These are phyloP conservation scores for Paspalum notatum DNA, from an alignment of 176 grass and related monocot species.

Conservation along the genomic window DNA sequence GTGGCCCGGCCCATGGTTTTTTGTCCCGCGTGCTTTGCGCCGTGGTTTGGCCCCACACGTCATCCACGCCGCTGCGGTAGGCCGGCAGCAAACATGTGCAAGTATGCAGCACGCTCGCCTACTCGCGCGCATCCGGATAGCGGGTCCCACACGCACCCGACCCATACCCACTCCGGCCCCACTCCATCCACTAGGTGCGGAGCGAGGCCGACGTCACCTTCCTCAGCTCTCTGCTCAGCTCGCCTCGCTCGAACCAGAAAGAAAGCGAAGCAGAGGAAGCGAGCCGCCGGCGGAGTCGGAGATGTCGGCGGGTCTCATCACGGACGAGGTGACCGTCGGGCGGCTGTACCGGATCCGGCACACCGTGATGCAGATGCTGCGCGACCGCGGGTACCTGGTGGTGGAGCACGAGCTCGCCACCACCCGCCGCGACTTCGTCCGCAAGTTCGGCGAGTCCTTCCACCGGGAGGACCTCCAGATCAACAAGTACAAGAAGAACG, in stretches of 20 bases:
- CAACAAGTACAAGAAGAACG: conserved; percentile 93
- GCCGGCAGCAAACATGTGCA: background rate
- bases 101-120: background rate
- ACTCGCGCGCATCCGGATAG: background rate
- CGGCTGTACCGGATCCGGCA: conserved; percentile 74
- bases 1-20: too few relatives aligned
- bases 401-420: conserved; percentile 80
- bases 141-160: background rate
- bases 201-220: background rate
- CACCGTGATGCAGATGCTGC: conserved; percentile 98
- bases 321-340: conserved; percentile 54
- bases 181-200: background rate
- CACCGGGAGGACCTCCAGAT: conserved; percentile 89
- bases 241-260: conserved; percentile 7
- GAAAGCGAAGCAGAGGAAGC: background rate
- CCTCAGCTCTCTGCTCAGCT: background rate
- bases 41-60: background rate
- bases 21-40: background rate
- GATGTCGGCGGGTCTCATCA: conserved; percentile 52
- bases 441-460: conserved; percentile 82
- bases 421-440: conserved; percentile 67
- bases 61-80: background rate
- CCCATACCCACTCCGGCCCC: background rate
- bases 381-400: conserved; percentile 87
- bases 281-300: background rate